Percentiles rank a stretch among this genome's conserved stretches.
These are phyloP conservation scores for Nectriaceae sp. DNA, from an alignment of 2,329 filamentous ascomycete species.

Conservation along the genomic window DNA sequence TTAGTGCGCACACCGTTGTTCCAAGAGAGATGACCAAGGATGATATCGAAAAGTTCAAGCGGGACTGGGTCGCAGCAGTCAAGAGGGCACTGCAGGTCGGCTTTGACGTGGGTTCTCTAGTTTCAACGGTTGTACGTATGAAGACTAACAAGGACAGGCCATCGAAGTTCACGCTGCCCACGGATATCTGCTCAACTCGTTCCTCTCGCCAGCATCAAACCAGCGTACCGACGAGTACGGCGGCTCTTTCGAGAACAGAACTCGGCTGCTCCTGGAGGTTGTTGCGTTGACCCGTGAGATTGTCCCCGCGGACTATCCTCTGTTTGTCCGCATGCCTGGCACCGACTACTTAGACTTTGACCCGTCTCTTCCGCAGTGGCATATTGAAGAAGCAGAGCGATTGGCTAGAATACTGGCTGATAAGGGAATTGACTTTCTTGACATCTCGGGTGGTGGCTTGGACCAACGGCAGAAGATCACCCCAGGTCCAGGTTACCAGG, in stretches of 20 bases:
- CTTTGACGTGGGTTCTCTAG: constrained; percentile 17
- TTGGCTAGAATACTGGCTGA: constrained; percentile 64
- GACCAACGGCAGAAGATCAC: constrained; percentile 60
- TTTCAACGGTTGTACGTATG: neutral
- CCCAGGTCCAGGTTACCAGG: constrained; percentile 67
- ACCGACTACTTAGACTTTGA: constrained; percentile 71
- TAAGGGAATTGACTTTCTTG: constrained; percentile 70
- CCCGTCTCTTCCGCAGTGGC: constrained; percentile 58
- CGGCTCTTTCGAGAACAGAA: constrained; percentile 46
- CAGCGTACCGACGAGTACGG: constrained; percentile 50
- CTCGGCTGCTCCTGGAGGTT: constrained; percentile 37
- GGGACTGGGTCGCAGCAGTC: constrained; percentile 21
- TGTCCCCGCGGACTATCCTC: constrained; percentile 42
- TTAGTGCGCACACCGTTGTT: constrained; percentile 18
- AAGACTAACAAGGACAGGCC: constrained; percentile 8
- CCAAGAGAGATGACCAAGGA: constrained; percentile 25
- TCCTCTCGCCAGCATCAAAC: constrained; percentile 46
- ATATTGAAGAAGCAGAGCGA: constrained; percentile 60
- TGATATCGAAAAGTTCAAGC: constrained; percentile 25
- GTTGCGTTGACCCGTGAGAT: constrained; percentile 15
- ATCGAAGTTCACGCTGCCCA: constrained; percentile 45
- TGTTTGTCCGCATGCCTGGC: constrained; percentile 69
- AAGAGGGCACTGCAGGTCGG: constrained; percentile 21
- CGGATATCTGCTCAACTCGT: constrained; percentile 49
- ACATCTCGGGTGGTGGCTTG: constrained; percentile 68